Percentiles rank a stretch among this genome's conserved stretches.
Conservation (phyloP, 768 basidiomycete species). For the Termitomyces sp. region DNA sequence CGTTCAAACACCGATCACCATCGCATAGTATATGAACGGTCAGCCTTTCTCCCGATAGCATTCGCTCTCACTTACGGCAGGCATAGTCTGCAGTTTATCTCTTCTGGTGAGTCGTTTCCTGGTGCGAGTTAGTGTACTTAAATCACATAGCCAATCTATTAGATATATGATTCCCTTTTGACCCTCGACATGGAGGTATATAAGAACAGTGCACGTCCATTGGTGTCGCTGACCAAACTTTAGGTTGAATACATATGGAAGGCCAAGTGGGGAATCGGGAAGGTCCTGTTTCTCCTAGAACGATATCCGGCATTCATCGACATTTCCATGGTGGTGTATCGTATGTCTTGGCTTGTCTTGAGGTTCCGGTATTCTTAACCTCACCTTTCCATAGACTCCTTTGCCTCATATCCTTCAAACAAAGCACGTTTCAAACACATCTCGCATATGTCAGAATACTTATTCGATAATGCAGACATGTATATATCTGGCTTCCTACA, state of each 20-base stretch:
- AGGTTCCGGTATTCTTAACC: neutral
- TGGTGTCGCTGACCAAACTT: neutral
- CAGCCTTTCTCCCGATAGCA: neutral
- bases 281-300: constrained; percentile 19
- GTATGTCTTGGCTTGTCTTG: constrained; percentile 6
- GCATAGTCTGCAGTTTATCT: constrained; percentile 5
- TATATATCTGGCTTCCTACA: neutral
- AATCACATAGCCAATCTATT: neutral
- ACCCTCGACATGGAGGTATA: constrained; percentile 9
- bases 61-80: neutral
- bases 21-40: constrained; percentile 3
- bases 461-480: neutral
- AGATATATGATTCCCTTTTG: constrained; percentile 6
- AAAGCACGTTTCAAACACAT: neutral
- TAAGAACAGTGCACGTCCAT: neutral
- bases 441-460: neutral
- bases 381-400: neutral
- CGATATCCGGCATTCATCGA: constrained; percentile 23
- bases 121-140: neutral
- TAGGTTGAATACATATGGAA: constrained; percentile 22
- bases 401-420: neutral
- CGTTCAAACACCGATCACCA: neutral
- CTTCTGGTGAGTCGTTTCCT: neutral
- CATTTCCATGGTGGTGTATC: constrained; percentile 13
- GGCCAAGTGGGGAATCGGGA: constrained; percentile 17